phyloP scores from a whole-genome alignment of 208 protist genomes.

The Acanthamoeba divionensis region DNA sequence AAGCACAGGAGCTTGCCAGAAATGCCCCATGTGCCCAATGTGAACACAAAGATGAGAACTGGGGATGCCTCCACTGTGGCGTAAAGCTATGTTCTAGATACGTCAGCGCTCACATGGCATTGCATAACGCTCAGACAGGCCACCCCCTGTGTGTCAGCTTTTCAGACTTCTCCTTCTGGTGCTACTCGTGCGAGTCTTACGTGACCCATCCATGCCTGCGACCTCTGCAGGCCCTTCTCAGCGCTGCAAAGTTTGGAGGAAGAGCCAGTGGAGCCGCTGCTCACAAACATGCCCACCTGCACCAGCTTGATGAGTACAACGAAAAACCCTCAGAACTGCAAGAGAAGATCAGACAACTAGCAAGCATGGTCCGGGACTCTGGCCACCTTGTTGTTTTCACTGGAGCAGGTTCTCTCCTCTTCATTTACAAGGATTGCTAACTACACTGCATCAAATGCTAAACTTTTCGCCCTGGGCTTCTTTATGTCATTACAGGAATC shows the following conservation, averaged over 20 bases:
- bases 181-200: constrained; percentile 40
- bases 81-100: constrained; percentile 32
- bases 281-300: background rate
- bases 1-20: background rate
- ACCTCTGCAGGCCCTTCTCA: background rate
- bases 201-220: background rate
- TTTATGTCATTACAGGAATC: constrained; percentile 32
- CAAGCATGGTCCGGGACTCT: constrained; percentile 18
- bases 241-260: background rate
- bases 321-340: background rate
- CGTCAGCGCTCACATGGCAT: constrained; percentile 26
- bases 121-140: background rate
- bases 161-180: constrained; percentile 54
- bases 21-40: background rate
- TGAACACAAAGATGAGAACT: constrained; percentile 4
- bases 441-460: too few relatives aligned
- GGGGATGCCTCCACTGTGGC: constrained; percentile 31
- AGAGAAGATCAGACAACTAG: constrained; percentile 44
- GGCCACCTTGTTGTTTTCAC: constrained; percentile 59
- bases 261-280: constrained; percentile 23
- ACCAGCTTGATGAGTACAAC: constrained; percentile 16
- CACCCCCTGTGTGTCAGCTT: constrained; percentile 28
- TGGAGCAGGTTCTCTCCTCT: constrained; percentile 19
- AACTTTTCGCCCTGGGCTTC: too few relatives aligned
- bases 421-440: background rate